These are phyloP conservation scores for Nicotiana knightiana DNA, from an alignment of 257 asterid species.

Conservation along the genomic window DNA sequence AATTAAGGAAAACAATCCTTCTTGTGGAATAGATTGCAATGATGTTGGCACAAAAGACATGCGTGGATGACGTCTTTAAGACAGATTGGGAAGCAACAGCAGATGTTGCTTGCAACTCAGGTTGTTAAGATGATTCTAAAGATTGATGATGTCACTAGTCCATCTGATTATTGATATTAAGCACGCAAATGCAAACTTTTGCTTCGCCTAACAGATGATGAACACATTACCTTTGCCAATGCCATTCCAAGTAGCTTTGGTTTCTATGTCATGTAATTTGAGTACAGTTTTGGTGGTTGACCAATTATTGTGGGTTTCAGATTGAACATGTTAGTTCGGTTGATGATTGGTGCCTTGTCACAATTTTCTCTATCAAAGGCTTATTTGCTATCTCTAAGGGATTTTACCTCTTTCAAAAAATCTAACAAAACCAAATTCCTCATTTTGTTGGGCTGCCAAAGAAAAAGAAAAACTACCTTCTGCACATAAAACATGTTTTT, in stretches of 20 bases:
- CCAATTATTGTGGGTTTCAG: neutral
- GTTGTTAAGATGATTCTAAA: slow-evolving; percentile 82
- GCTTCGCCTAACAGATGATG: neutral
- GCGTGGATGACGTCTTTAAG: slow-evolving; percentile 77
- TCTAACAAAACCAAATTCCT: too few relatives aligned
- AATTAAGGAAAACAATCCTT: slow-evolving; percentile 71
- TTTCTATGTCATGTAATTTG: neutral
- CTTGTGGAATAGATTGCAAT: slow-evolving; percentile 74
- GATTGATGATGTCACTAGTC: slow-evolving; percentile 72
- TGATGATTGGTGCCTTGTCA: neutral
- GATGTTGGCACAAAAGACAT: slow-evolving; percentile 77
- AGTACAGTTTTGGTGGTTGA: slow-evolving; percentile 5
- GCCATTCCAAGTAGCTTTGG: neutral
- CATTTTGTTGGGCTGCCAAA: too few relatives aligned
- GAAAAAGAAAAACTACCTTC: too few relatives aligned
- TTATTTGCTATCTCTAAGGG: neutral
- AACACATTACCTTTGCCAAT: neutral
- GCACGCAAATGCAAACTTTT: neutral
- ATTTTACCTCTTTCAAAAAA: neutral
- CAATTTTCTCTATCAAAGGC: neutral
- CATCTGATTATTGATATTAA: slow-evolving; percentile 44
- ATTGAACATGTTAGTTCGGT: neutral
- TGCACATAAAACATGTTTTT: too few relatives aligned
- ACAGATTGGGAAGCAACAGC: slow-evolving; percentile 82
- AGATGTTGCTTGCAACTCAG: slow-evolving; percentile 71